phyloP scores from a whole-genome alignment of 2,329 filamentous ascomycete species.

The Metarhizium humberi region DNA sequence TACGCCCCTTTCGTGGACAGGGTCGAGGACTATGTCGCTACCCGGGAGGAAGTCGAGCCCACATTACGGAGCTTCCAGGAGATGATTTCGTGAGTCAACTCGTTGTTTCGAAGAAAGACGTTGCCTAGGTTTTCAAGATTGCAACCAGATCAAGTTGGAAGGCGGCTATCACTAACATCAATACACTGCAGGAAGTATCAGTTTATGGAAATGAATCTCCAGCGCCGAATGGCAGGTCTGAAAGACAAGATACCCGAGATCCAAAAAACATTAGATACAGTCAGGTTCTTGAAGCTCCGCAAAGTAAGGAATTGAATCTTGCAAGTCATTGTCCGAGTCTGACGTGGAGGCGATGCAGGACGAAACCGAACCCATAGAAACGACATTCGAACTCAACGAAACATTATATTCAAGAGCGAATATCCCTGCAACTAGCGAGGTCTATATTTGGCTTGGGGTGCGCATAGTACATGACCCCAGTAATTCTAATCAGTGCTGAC shows the following conservation, averaged over 20 bases:
- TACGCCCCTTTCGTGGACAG: conserved; percentile 79
- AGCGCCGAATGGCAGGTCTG: conserved; percentile 69
- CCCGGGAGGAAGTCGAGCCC: conserved; percentile 68
- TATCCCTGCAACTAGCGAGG: conserved; percentile 75
- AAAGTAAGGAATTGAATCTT: conserved; percentile 39
- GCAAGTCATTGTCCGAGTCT: not conserved
- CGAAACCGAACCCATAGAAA: conserved; percentile 65
- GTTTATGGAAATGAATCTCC: conserved; percentile 95
- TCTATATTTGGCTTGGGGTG: conserved; percentile 95
- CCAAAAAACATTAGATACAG: conserved; percentile 87
- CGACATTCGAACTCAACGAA: conserved; percentile 93
- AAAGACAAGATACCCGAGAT: conserved; percentile 97
- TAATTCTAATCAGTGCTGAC: not conserved
- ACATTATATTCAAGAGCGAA: conserved; percentile 86
- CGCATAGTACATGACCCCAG: not conserved
- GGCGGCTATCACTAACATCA: conserved; percentile 4
- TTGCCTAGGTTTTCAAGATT: not conserved
- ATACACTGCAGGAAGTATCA: conserved; percentile 76
- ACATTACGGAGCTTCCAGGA: conserved; percentile 81
- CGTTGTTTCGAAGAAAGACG: not conserved
- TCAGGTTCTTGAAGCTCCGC: conserved; percentile 71
- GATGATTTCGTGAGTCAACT: conserved; percentile 70
- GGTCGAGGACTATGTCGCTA: conserved; percentile 78
- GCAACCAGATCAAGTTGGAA: not conserved
- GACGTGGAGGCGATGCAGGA: conserved; percentile 21